A percentile compares a stretch with the other conserved stretches of the same genome.
phyloP scores from a whole-genome alignment of 176 grass and related monocot genomes.

The Avena sativa region DNA sequence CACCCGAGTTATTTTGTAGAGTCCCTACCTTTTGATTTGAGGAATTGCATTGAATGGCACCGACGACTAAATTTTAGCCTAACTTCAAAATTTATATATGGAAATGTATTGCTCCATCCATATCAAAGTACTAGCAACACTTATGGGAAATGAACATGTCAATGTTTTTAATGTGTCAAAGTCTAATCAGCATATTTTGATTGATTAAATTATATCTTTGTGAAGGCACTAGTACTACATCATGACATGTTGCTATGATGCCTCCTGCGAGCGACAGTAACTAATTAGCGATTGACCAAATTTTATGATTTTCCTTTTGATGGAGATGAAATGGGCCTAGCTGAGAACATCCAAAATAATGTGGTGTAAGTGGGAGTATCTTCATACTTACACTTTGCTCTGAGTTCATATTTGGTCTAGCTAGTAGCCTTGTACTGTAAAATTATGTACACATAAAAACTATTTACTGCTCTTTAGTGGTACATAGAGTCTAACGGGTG shows the following conservation, averaged over 20 bases:
- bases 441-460: background rate
- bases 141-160: background rate
- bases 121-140: background rate
- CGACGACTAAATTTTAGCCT: background rate
- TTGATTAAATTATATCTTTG: background rate
- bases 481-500: background rate
- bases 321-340: background rate
- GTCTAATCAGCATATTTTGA: background rate
- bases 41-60: background rate
- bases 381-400: background rate
- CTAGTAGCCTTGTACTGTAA: background rate
- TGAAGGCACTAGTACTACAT: too few relatives aligned
- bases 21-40: background rate
- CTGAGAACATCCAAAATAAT: background rate
- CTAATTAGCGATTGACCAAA: background rate
- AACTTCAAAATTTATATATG: background rate
- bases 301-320: background rate
- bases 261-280: too few relatives aligned
- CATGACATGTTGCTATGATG: too few relatives aligned
- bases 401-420: background rate
- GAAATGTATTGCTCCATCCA: background rate
- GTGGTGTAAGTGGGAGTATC: background rate
- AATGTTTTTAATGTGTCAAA: background rate
- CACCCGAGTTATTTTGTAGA: background rate
- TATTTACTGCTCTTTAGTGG: background rate